These are phyloP conservation scores for Pseudogymnoascus sp. DNA, from an alignment of 2,329 filamentous ascomycete genomes.

Conservation along the genomic window DNA sequence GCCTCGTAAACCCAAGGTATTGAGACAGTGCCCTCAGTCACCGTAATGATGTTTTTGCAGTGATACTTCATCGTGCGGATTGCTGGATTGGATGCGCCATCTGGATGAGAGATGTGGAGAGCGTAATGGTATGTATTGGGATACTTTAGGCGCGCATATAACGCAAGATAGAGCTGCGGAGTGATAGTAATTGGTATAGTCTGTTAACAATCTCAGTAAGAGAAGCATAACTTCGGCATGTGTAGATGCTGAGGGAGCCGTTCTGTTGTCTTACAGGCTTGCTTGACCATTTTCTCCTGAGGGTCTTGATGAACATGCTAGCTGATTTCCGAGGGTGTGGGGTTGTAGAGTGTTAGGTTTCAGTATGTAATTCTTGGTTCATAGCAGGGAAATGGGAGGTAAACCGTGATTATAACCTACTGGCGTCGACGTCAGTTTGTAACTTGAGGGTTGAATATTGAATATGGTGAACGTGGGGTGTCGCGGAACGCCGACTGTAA, in stretches of 20 bases:
- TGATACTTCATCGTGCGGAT: not conserved
- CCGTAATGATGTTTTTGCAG: constrained; percentile 29
- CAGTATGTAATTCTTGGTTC: not conserved
- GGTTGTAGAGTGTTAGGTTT: not conserved
- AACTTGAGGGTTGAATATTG: not conserved
- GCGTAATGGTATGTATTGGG: not conserved
- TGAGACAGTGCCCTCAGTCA: not conserved
- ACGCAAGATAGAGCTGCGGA: not conserved
- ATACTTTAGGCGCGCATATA: not conserved
- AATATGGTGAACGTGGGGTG: not conserved
- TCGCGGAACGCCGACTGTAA: too few species aligned
- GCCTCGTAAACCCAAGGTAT: not conserved
- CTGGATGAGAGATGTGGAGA: not conserved
- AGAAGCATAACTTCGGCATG: not conserved
- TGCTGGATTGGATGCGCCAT: not conserved
- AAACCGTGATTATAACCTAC: not conserved
- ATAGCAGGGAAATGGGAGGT: too few species aligned
- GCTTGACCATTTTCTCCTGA: not conserved
- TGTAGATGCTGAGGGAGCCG: not conserved
- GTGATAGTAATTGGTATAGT: not conserved
- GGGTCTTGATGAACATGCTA: not conserved
- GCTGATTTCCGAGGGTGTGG: not conserved
- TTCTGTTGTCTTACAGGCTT: not conserved
- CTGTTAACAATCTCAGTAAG: not conserved
- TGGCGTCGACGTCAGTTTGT: not conserved